Conservation (phyloP, 148 eudicot species). For the Chenopodium formosanum region DNA sequence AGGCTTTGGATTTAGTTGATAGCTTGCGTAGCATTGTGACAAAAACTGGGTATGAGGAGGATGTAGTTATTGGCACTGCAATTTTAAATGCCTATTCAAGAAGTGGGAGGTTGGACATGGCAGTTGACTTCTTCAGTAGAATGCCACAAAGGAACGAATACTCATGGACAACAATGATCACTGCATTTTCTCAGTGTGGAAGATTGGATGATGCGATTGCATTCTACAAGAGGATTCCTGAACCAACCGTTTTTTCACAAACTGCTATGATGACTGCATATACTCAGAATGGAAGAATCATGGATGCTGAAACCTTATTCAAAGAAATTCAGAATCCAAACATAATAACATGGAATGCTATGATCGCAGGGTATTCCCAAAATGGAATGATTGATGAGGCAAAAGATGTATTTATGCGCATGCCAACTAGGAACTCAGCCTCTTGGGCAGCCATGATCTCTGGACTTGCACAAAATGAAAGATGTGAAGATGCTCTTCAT, state of each 20-base stretch:
- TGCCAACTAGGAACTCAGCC: slow-evolving; percentile 35
- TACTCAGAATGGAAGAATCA: slow-evolving; percentile 41
- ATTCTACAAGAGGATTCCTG: slow-evolving; percentile 26
- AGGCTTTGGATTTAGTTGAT: slow-evolving; percentile 25
- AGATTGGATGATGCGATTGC: slow-evolving; percentile 42
- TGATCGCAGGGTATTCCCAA: slow-evolving; percentile 42
- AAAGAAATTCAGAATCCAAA: slow-evolving; percentile 31
- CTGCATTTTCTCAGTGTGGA: slow-evolving; percentile 40
- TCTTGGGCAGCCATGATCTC: slow-evolving; percentile 52
- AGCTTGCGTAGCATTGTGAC: slow-evolving; percentile 32
- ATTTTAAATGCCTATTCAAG: slow-evolving; percentile 38
- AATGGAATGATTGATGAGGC: slow-evolving; percentile 51
- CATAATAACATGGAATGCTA: slow-evolving; percentile 48
- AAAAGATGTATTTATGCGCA: slow-evolving; percentile 27
- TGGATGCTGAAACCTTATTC: slow-evolving; percentile 38
- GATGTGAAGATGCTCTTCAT: slow-evolving; percentile 35
- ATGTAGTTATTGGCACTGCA: slow-evolving; percentile 42
- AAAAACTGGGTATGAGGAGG: slow-evolving; percentile 38
- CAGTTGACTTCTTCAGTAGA: slow-evolving; percentile 30
- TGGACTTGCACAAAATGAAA: slow-evolving; percentile 36
- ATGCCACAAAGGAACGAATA: slow-evolving; percentile 44
- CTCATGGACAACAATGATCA: slow-evolving; percentile 46
- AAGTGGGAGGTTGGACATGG: slow-evolving; percentile 36
- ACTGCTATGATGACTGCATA: slow-evolving; percentile 47
- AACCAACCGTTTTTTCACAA: slow-evolving; percentile 30